Evolutionary conservation across 257 asterid species (phyloP).

Genomic region (Petrea volubilis): DNA sequence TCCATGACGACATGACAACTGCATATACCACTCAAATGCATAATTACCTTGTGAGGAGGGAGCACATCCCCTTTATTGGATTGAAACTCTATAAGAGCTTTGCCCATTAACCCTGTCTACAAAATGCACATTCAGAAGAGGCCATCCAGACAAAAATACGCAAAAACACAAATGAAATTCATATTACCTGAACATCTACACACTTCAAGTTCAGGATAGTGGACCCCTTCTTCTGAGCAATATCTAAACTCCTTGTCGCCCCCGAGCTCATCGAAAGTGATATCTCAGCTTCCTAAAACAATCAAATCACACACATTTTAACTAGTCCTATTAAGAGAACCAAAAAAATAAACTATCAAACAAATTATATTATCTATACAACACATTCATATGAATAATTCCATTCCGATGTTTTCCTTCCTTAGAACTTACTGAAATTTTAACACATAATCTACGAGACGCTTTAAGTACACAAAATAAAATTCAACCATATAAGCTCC

Average conservation of each 20-base stretch:
- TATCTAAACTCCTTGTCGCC: conserved; percentile 81
- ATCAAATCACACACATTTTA: conserved; percentile 8
- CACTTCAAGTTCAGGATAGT: conserved; percentile 89
- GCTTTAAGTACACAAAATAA: not conserved
- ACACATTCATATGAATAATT: not conserved
- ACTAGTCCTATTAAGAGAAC: not conserved
- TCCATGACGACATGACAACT: not conserved
- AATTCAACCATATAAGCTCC: not conserved
- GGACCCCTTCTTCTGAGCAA: conserved; percentile 89
- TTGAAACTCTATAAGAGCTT: conserved; percentile 82
- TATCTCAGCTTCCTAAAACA: conserved; percentile 86
- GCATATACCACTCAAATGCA: not conserved
- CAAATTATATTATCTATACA: not conserved
- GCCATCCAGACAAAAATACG: not conserved
- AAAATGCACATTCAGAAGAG: conserved; percentile 31
- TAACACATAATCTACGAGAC: conserved; percentile 7
- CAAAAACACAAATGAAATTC: not conserved
- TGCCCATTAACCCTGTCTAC: conserved; percentile 95
- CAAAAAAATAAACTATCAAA: not conserved
- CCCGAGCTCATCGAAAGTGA: conserved; percentile 76
- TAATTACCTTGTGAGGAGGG: conserved; percentile 86
- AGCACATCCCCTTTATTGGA: conserved; percentile 94
- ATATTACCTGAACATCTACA: conserved; percentile 82
- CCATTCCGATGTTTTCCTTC: not conserved
- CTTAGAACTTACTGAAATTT: not conserved